Evolutionary conservation across 1,284 basidiomycete species (phyloP), one percentile per base, ranked within the genome.

Genomic region (Melampsora larici-populina): DNA sequence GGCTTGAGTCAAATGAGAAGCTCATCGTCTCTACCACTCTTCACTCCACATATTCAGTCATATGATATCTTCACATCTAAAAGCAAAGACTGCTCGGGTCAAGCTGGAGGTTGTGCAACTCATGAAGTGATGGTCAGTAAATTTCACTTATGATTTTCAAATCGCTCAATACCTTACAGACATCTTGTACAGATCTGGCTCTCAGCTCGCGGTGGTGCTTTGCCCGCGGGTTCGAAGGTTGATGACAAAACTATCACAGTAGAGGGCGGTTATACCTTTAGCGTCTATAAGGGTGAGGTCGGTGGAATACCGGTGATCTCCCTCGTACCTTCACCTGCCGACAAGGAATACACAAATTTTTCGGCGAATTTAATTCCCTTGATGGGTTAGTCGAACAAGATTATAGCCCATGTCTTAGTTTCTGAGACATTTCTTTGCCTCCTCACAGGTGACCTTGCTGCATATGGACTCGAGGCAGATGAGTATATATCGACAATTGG

Each of bases 51-150:
- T 43, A 43, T 58, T n/a, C 55, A 58, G 55, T 58, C 55, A 15
- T 58, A 24, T 29, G 55, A 58, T 58, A 58, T 58, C n/a, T 58
- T 58, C 26, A 58, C 55, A 58, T 58, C 55, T 15, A 58, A 58
- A 29, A 58, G 26, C 26, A 24, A n/a, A n/a, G 55, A 8, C 21
- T 58, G 55, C 18, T 58, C 55, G 13, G 55, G 55, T 24, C 55
- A 58, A 24, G 21, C 55, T 6, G 55, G 55, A n/a, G 55, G 55
- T 1, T 58, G 55, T 58, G 55, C 55, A 58, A n/a, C n/a, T 58
- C 55, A 58, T 29, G 55, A 58, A 29, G 55, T 58, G n/a, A 58
- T 58, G 55, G 55, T 58, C 18, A 58, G 55, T 58, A n/a, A 58
- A 15, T n/a, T n/a, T 58, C 15, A 58, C 21, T 6, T n/a, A 15